Evolutionary conservation across 2,329 filamentous ascomycete species (phyloP).

Genomic region (Colletotrichum incanum): DNA sequence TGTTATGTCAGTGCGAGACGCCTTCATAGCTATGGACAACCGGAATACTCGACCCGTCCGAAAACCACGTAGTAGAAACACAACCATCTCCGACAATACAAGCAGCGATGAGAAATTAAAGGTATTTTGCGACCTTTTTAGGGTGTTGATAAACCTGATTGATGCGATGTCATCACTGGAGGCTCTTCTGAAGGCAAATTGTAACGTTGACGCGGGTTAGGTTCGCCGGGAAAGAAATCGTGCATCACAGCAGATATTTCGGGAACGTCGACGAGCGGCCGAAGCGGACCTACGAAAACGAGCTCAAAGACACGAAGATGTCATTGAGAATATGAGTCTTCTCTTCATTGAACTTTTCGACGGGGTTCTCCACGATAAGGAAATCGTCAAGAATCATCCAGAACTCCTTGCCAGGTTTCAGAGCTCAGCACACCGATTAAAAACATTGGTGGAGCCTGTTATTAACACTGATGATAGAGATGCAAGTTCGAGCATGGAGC

Average conservation of each 20-base stretch:
- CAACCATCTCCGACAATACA: neutral
- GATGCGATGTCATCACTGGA: neutral
- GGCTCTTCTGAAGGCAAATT: no score
- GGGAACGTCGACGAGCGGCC: neutral
- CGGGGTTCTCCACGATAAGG: neutral
- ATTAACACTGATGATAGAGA: neutral
- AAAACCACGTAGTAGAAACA: neutral
- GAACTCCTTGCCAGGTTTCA: neutral
- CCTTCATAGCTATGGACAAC: neutral
- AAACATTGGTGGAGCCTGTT: constrained; percentile 1
- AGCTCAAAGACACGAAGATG: neutral
- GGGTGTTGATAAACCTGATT: neutral
- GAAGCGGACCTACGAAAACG: neutral
- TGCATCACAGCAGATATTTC: constrained; percentile 1
- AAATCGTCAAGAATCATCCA: neutral
- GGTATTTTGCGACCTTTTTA: neutral
- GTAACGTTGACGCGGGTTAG: neutral
- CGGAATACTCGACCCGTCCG: neutral
- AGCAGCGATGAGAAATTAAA: neutral
- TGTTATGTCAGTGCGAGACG: neutral
- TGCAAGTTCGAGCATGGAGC: neutral
- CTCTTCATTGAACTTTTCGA: constrained; percentile 10
- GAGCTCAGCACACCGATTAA: neutral
- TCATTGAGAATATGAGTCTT: neutral
- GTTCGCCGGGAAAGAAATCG: neutral